phyloP scores from a whole-genome alignment of 345 rosid genomes.

The Salix exigua region DNA sequence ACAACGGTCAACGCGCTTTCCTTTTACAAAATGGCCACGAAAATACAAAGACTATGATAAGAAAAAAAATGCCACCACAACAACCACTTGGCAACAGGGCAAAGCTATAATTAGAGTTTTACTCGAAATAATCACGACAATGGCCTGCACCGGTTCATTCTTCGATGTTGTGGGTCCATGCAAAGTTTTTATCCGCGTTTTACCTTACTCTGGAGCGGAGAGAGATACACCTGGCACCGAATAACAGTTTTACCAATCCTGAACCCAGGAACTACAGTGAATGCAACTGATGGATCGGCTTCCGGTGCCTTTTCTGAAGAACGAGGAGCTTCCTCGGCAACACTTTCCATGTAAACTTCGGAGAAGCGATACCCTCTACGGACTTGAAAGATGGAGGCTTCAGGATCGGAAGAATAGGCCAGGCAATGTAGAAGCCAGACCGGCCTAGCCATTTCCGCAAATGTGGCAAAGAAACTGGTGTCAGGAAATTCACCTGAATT shows the following conservation, averaged over 20 bases:
- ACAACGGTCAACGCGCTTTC: slow-evolving; percentile 12
- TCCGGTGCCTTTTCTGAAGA: slow-evolving; percentile 19
- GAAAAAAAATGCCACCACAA: neutral
- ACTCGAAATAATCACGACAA: neutral
- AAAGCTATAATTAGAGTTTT: neutral
- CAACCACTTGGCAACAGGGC: neutral
- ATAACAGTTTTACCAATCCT: slow-evolving; percentile 62
- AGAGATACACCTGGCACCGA: slow-evolving; percentile 74
- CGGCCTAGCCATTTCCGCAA: slow-evolving; percentile 76
- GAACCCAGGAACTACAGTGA: slow-evolving; percentile 86
- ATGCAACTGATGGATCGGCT: slow-evolving; percentile 61
- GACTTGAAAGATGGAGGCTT: slow-evolving; percentile 66
- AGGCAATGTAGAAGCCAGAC: slow-evolving; percentile 88
- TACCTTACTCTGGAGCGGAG: slow-evolving; percentile 14
- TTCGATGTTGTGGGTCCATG: slow-evolving; percentile 11
- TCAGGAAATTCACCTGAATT: slow-evolving; percentile 55
- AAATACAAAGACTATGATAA: slow-evolving; percentile 8
- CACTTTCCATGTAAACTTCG: slow-evolving; percentile 81
- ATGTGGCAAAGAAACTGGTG: slow-evolving; percentile 41
- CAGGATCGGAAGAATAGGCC: slow-evolving; percentile 62
- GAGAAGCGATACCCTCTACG: slow-evolving; percentile 57
- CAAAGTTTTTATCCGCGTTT: slow-evolving; percentile 1
- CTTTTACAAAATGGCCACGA: neutral
- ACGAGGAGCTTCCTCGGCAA: slow-evolving; percentile 47
- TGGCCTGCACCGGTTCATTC: slow-evolving; percentile 14